Evolutionary conservation across 2,329 filamentous ascomycete genomes (phyloP), one percentile per base, ranked within the genome.

Genomic region (Trichophaea hybrida): DNA sequence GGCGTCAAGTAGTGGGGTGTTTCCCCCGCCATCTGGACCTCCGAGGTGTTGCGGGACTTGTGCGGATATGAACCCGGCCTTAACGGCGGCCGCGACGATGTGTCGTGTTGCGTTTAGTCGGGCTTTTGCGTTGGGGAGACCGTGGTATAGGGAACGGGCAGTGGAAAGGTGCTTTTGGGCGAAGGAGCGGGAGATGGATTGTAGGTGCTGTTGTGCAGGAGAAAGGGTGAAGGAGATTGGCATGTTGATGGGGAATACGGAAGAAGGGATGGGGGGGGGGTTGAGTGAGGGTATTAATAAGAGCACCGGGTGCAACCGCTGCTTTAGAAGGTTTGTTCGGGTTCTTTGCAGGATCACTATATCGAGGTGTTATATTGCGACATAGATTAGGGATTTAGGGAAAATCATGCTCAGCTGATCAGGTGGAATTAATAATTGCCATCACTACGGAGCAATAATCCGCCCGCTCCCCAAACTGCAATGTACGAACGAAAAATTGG

Each of bases 21-120:
- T 72, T 4, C 72, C 73, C 1, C 53, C 50, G 6, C 66, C 71
- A 24, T 24, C 24, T 24, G 24, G 24, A 13, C 78, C 79, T 34
- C 78, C 78, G 5, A 78, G 69, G 1, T 70, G 55, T 2, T 70
- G 67, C 1, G 77, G 71, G 6, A 80, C 69, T 58, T 78, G 38
- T 15, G 38, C 38, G 38, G 38, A 43, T 15, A 43, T 15, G 2
- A 43, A 15, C 38, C 38, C 38, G 38, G 38, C 38, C 10, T 10
- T 15, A 4, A 43, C 38, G n/a, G 38, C 38, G 38, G 38, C n/a
- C 10, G 10, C n/a, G n/a, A 43, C 38, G 38, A 43, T 15, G 38
- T 10, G 38, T 10, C 38, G 38, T 2, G n/a, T 43, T 12, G 10
- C n/a, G 38, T 43, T 43, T 10, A 43, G n/a, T 1, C 10, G 10